A percentile compares a stretch with the other conserved stretches of the same genome.
These are phyloP conservation scores for Mucor racemosus DNA, from an alignment of 371 early-diverging fungal genomes.

Conservation along the genomic window DNA sequence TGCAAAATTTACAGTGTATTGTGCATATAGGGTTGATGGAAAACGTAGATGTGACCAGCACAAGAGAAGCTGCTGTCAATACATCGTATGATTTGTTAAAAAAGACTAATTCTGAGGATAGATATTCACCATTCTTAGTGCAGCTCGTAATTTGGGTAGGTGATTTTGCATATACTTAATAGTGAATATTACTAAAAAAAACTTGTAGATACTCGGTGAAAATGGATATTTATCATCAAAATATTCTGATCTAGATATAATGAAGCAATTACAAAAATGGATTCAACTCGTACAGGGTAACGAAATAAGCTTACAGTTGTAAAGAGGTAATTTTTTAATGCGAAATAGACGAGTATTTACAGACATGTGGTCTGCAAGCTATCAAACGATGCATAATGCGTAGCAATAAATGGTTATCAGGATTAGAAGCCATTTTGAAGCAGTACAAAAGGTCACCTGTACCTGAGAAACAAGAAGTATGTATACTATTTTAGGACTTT, in stretches of 20 bases:
- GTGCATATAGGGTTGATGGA: conserved; percentile 16
- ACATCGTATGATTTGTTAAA: conserved; percentile 10
- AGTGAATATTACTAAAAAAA: no score
- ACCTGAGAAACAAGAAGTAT: conserved; percentile 39
- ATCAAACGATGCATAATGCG: conserved; percentile 36
- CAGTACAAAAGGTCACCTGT: conserved; percentile 27
- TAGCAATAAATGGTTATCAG: conserved; percentile 35
- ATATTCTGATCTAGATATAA: conserved; percentile 33
- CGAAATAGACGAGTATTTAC: conserved; percentile 33
- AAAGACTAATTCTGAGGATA: conserved; percentile 9
- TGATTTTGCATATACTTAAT: neutral
- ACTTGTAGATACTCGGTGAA: conserved; percentile 35
- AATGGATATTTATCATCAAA: conserved; percentile 32
- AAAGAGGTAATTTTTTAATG: neutral
- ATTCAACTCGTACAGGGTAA: conserved; percentile 38
- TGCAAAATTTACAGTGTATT: neutral
- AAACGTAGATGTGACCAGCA: conserved; percentile 9
- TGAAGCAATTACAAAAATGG: conserved; percentile 43
- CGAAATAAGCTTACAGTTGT: neutral
- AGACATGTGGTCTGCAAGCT: conserved; percentile 36
- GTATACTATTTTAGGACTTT: neutral
- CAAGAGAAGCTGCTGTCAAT: conserved; percentile 29
- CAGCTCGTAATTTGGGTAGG: conserved; percentile 34
- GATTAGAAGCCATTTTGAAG: conserved; percentile 25
- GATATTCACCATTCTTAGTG: conserved; percentile 15